phyloP scores from a whole-genome alignment of 2,329 filamentous ascomycete species.

The Colletotrichum zoysiae region DNA sequence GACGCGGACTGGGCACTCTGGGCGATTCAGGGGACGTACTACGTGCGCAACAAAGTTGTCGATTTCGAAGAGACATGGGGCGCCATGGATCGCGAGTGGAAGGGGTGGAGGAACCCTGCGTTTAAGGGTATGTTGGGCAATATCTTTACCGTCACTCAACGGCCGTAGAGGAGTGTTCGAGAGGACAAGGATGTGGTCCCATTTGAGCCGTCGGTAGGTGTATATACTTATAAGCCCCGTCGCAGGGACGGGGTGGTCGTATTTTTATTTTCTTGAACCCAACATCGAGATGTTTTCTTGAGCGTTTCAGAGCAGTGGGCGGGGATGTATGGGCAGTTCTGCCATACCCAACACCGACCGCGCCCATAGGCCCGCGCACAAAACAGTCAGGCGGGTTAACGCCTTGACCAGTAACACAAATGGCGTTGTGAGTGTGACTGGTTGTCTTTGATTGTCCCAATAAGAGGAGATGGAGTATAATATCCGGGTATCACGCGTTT shows the following conservation, averaged over 20 bases:
- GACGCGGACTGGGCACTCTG: constrained; percentile 72
- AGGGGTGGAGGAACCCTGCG: constrained; percentile 52
- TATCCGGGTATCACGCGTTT: constrained; percentile 36
- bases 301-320: no score
- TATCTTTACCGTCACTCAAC: constrained; percentile 56
- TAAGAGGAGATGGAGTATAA: not conserved
- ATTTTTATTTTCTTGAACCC: not conserved
- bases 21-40: constrained; percentile 71
- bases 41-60: constrained; percentile 62
- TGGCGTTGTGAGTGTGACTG: not conserved
- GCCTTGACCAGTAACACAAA: not conserved
- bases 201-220: not conserved
- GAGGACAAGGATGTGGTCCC: not conserved
- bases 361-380: not conserved
- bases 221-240: not conserved
- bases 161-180: constrained; percentile 45
- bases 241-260: not conserved
- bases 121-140: constrained; percentile 53
- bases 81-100: constrained; percentile 58
- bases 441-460: not conserved
- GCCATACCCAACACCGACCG: not conserved
- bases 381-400: not conserved
- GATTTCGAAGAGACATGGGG: constrained; percentile 68
- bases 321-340: not conserved
- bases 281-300: no score